Evolutionary conservation across 192 early-diverging fungal genomes (phyloP), one percentile per base, ranked within the genome.

Genomic region (Ramicandelaber brevisporus): DNA sequence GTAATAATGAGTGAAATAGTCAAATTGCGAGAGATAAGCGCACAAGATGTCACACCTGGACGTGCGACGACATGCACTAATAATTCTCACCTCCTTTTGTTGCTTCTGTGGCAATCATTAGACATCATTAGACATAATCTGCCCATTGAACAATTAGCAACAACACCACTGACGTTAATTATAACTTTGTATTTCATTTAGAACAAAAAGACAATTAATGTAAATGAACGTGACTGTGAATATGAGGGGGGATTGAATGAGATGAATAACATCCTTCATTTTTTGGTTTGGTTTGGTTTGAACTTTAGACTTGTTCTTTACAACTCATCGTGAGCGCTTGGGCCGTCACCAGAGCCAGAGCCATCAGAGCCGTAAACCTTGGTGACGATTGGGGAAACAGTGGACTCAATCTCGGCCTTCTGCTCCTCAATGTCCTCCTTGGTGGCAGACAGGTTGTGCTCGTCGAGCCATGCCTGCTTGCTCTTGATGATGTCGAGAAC

Each of bases 351-450:
- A 9, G 8, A 8, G 20, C 29, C 36, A 13, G 47, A 48, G 13
- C 59, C 60, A 26, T 76, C 69, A 30, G 37, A 32, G 20, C 53
- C 56, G 48, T 93, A 90, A 17, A 92, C 58, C 66, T 92, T 95
- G 56, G 70, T 52, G 29, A 77, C 75, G 49, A 97, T 85, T 33
- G 87, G 85, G 65, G 88, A 90, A 28, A 93, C 77, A 32, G 90
- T 46, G 15, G 73, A 63, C 62, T 97, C 86, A 38, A 97, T 52
- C 55, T 88, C 85, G 46, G 71, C 64, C 55, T 81, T 79, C 63
- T 83, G 80, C 60, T 90, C 86, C 34, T 93, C 86, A 59, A 89
- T 67, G 55, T 97, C 90, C 50, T 97, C 90, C 69, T 90, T 90
- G 42, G 76, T 65, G 34, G 88, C 85, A 15, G 73, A 58, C 33